Conservation (phyloP, 2,329 filamentous ascomycete species). For the Ilyonectria robusta region DNA sequence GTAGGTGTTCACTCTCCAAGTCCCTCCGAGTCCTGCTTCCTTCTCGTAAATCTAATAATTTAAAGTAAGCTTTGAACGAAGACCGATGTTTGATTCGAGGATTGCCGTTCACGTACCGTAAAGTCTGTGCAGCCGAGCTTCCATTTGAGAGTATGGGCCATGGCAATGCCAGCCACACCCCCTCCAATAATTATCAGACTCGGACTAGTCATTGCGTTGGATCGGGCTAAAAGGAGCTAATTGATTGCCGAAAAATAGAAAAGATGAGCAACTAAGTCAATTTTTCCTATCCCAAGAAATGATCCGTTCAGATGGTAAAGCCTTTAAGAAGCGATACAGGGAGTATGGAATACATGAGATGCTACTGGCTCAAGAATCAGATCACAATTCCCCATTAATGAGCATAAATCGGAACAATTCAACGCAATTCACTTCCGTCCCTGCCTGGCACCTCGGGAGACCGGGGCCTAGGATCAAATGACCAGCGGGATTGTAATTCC, state of each 20-base stretch:
- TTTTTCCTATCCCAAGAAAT: not conserved
- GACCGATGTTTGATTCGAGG: not conserved
- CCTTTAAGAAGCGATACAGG: not conserved
- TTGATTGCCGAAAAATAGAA: not conserved
- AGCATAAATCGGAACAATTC: not conserved
- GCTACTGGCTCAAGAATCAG: not conserved
- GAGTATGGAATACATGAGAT: not conserved
- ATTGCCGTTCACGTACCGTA: not conserved
- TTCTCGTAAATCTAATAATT: constrained; percentile 34
- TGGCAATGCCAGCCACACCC: constrained; percentile 22
- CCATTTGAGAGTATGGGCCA: constrained; percentile 26
- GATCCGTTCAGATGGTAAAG: not conserved
- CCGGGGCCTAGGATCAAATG: not conserved
- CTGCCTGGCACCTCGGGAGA: not conserved
- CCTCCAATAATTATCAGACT: constrained; percentile 25
- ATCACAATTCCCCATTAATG: not conserved
- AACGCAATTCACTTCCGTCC: not conserved
- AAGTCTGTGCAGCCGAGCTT: constrained; percentile 26
- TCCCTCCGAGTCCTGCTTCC: constrained; percentile 35
- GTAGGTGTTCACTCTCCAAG: constrained; percentile 38
- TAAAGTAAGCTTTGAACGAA: not conserved
- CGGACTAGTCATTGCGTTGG: not conserved
- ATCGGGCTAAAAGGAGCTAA: too few species aligned
- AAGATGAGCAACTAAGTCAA: not conserved
- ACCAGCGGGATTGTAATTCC: not conserved